These are phyloP conservation scores for Fraxinus cuspidata DNA, from an alignment of 257 asterid species.

Conservation along the genomic window DNA sequence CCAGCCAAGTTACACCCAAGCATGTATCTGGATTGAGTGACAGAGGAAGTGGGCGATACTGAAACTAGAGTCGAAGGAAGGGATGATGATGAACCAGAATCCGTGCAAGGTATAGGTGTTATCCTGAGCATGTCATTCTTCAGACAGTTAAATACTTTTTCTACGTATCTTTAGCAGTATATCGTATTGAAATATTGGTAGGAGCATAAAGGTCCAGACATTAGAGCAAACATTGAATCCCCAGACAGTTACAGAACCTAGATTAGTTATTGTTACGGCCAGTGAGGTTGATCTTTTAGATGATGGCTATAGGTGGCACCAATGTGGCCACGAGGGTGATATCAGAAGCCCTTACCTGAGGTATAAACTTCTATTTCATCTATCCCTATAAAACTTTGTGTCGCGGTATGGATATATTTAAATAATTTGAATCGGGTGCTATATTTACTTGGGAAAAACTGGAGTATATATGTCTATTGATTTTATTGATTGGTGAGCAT, in stretches of 20 bases:
- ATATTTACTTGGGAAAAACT: too few relatives aligned
- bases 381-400: too few relatives aligned
- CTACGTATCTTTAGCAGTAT: too few relatives aligned
- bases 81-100: conserved; percentile 27
- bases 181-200: conserved; percentile 1
- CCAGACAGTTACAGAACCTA: conserved; percentile 51
- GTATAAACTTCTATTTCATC: conserved; percentile 13
- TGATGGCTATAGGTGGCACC: conserved; percentile 54
- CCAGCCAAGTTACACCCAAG: conserved; percentile 42
- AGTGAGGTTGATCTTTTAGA: conserved; percentile 55
- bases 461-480: too few relatives aligned
- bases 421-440: too few relatives aligned
- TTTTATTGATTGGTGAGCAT: too few relatives aligned
- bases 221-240: conserved; percentile 23
- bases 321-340: conserved; percentile 52
- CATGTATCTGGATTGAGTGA: conserved; percentile 46
- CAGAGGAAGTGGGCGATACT: conserved; percentile 43
- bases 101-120: conserved; percentile 38
- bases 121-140: too few relatives aligned
- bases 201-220: conserved; percentile 31
- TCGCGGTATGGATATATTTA: too few relatives aligned
- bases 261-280: conserved; percentile 50
- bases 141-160: too few relatives aligned
- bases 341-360: conserved; percentile 53
- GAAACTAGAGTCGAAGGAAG: conserved; percentile 37